Conservation (phyloP, 1,284 basidiomycete species). For the Tilletia indica region DNA sequence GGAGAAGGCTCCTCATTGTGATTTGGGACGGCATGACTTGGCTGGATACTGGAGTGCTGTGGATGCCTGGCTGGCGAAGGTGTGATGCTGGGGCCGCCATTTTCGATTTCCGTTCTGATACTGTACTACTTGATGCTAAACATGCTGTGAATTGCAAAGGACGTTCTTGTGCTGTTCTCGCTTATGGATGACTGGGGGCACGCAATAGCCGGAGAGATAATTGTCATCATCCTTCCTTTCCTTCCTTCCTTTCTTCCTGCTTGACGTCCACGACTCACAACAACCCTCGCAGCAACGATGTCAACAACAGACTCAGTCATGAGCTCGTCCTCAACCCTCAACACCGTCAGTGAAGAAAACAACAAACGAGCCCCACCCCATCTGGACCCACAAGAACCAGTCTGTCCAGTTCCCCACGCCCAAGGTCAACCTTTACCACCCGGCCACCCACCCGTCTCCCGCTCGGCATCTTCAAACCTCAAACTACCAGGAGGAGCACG, state of each 20-base stretch:
- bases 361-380: neutral
- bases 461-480: conserved; percentile 36
- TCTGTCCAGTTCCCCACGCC: conserved; percentile 52
- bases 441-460: conserved; percentile 46
- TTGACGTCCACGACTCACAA: neutral
- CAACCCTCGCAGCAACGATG: neutral
- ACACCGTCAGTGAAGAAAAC: too few relatives aligned
- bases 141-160: neutral
- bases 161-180: too few relatives aligned
- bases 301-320: neutral
- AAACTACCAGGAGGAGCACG: conserved; percentile 45
- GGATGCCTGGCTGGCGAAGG: conserved; percentile 14
- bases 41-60: conserved; percentile 37
- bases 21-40: conserved; percentile 39
- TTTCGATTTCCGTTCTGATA: too few relatives aligned
- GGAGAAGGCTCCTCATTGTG: conserved; percentile 41
- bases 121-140: neutral
- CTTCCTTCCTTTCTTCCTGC: too few relatives aligned
- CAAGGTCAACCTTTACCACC: conserved; percentile 50
- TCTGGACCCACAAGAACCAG: conserved; percentile 15
- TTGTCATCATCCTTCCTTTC: neutral
- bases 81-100: neutral
- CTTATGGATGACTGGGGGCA: too few relatives aligned
- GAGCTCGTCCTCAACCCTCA: neutral
- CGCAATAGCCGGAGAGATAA: neutral